Percentiles rank a stretch among this genome's conserved stretches.
These are phyloP conservation scores for Penicillium odoratum DNA, from an alignment of 495 filamentous ascomycete species.

Conservation along the genomic window DNA sequence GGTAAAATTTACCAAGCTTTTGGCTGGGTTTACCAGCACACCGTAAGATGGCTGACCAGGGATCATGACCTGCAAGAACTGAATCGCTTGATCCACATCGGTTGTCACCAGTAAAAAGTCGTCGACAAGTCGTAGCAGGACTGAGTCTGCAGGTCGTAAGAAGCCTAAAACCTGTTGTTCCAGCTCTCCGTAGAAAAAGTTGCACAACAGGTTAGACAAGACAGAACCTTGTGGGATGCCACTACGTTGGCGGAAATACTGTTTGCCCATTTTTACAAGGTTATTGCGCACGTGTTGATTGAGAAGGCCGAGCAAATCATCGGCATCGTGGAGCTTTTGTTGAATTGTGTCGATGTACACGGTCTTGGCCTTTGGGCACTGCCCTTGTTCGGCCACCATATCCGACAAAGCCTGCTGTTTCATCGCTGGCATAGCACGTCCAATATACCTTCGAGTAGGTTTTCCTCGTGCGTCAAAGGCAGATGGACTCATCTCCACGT, in stretches of 20 bases:
- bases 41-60: constrained; percentile 75
- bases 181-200: constrained; percentile 88
- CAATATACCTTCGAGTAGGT: constrained; percentile 63
- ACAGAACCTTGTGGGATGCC: constrained; percentile 95
- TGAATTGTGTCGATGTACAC: constrained; percentile 70
- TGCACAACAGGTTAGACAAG: constrained; percentile 83
- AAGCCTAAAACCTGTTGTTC: constrained; percentile 71
- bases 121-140: constrained; percentile 82
- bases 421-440: constrained; percentile 53
- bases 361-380: constrained; percentile 53
- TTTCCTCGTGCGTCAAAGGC: constrained; percentile 29
- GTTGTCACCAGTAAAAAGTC: constrained; percentile 90
- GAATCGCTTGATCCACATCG: constrained; percentile 57
- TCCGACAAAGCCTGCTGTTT: constrained; percentile 57
- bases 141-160: constrained; percentile 53
- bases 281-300: constrained; percentile 78
- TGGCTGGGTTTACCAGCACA: constrained; percentile 70
- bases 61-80: constrained; percentile 79
- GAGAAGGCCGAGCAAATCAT: constrained; percentile 67
- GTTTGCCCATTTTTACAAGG: constrained; percentile 85
- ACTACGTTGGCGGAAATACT: constrained; percentile 80
- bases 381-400: constrained; percentile 48
- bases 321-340: constrained; percentile 51
- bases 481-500: constrained; percentile 64
- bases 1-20: constrained; percentile 86